Percentiles rank a stretch among this genome's conserved stretches.
These are phyloP conservation scores for Basidiobolus meristosporus DNA, from an alignment of 371 early-diverging fungal genomes.

Conservation along the genomic window DNA sequence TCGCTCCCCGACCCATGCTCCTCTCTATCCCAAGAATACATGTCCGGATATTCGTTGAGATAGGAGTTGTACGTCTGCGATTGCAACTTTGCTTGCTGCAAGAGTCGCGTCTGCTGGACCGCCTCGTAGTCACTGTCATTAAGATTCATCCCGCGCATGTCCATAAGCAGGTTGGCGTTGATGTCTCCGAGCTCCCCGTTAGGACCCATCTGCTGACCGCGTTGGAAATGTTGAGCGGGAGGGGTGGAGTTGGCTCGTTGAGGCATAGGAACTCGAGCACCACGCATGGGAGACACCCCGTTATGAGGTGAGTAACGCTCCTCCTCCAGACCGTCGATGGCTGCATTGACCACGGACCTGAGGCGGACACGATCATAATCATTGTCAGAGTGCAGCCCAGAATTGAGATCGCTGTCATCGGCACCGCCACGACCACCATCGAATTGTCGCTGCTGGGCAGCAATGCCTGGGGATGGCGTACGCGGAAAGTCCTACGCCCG, in stretches of 20 bases:
- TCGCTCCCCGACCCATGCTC: no score
- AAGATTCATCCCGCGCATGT: slow-evolving; percentile 12
- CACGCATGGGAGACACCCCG: background rate
- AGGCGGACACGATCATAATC: slow-evolving; percentile 8
- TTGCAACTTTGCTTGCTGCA: slow-evolving; percentile 5
- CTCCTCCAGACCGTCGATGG: slow-evolving; percentile 20
- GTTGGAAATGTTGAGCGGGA: slow-evolving; percentile 11
- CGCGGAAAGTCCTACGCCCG: slow-evolving; percentile 67
- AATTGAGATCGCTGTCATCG: slow-evolving; percentile 1
- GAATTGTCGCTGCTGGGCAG: slow-evolving; percentile 23
- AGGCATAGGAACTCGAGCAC: slow-evolving; percentile 10
- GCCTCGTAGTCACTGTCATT: slow-evolving; percentile 9
- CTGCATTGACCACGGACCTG: slow-evolving; percentile 25
- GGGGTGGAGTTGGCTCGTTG: slow-evolving; percentile 24
- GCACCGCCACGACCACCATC: slow-evolving; percentile 7
- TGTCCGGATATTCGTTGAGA: background rate
- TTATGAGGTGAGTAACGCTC: no score
- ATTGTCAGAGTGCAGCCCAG: background rate
- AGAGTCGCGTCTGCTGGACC: slow-evolving; percentile 3
- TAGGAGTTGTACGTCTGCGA: background rate
- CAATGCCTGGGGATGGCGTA: slow-evolving; percentile 67
- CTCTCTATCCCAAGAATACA: no score
- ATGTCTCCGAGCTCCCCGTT: no score
- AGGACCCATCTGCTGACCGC: no score
- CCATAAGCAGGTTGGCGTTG: slow-evolving; percentile 9